Conservation (phyloP, 2,329 filamentous ascomycete genomes). For the Orbilia brochopaga region DNA sequence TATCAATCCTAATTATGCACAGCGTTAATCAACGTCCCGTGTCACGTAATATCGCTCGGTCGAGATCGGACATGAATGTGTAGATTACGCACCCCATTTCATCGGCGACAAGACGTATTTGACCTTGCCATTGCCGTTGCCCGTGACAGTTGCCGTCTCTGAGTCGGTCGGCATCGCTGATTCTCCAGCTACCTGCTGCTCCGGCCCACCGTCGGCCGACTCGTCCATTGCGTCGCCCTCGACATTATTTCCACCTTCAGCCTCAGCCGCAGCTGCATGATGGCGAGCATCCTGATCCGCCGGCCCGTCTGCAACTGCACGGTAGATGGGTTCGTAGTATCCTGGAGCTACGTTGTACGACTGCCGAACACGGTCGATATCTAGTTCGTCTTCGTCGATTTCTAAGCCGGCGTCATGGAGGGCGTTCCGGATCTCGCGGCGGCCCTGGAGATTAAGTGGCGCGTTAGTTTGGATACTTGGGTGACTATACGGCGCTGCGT, state of each 20-base stretch:
- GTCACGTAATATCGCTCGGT: not conserved
- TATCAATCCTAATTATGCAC: slow-evolving; percentile 67
- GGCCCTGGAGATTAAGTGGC: slow-evolving; percentile 26
- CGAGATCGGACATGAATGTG: slow-evolving; percentile 13
- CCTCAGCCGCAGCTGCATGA: slow-evolving; percentile 53
- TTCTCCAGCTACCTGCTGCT: slow-evolving; percentile 32
- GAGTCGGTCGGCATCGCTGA: slow-evolving; percentile 1
- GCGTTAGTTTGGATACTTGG: not conserved
- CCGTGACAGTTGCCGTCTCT: not conserved
- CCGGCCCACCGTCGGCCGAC: slow-evolving; percentile 27
- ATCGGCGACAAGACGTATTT: slow-evolving; percentile 87
- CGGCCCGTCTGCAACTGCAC: slow-evolving; percentile 70
- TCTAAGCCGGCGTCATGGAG: slow-evolving; percentile 42
- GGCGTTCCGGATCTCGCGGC: slow-evolving; percentile 46
- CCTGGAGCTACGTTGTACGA: slow-evolving; percentile 94
- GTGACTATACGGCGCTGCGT: not conserved
- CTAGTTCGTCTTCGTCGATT: slow-evolving; percentile 45
- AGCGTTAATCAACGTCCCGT: not conserved
- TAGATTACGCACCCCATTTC: slow-evolving; percentile 73
- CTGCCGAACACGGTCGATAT: slow-evolving; percentile 63
- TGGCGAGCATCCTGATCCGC: slow-evolving; percentile 52
- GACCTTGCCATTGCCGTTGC: slow-evolving; percentile 57
- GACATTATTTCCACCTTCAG: slow-evolving; percentile 49
- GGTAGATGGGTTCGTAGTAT: slow-evolving; percentile 82
- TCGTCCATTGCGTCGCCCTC: slow-evolving; percentile 47